phyloP scores from a whole-genome alignment of 495 filamentous ascomycete species.

The Pyrenopolyporus hunteri region DNA sequence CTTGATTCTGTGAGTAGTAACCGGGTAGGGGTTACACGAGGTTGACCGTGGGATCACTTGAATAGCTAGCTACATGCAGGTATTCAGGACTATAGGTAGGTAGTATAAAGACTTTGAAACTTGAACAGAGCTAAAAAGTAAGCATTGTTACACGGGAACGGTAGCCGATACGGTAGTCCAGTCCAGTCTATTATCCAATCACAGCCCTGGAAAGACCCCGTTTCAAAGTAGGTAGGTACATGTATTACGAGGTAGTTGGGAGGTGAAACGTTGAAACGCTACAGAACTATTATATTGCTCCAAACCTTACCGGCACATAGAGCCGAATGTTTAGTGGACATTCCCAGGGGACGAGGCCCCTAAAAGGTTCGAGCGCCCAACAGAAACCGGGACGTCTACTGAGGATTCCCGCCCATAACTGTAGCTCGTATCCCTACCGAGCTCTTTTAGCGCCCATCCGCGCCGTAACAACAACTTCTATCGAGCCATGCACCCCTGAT shows the following conservation, averaged over 20 bases:
- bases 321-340: background rate
- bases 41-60: too few relatives aligned
- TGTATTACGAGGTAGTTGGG: background rate
- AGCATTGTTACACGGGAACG: slow-evolving; percentile 24
- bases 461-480: background rate
- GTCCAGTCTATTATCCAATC: slow-evolving; percentile 12
- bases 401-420: background rate
- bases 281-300: background rate
- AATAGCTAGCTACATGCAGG: too few relatives aligned
- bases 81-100: too few relatives aligned
- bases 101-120: slow-evolving; percentile 24
- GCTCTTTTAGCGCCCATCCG: background rate
- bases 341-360: slow-evolving; percentile 4
- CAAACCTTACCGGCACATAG: background rate
- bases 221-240: background rate
- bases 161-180: slow-evolving; percentile 15
- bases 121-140: slow-evolving; percentile 11
- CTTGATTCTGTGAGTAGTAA: too few relatives aligned
- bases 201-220: background rate
- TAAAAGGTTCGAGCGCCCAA: background rate
- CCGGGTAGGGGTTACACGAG: too few relatives aligned
- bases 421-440: background rate
- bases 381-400: slow-evolving; percentile 8
- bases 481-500: background rate
- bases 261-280: slow-evolving; percentile 23